Evolutionary conservation across 2,329 filamentous ascomycete species (phyloP).

Genomic region (Lojkania enalia): DNA sequence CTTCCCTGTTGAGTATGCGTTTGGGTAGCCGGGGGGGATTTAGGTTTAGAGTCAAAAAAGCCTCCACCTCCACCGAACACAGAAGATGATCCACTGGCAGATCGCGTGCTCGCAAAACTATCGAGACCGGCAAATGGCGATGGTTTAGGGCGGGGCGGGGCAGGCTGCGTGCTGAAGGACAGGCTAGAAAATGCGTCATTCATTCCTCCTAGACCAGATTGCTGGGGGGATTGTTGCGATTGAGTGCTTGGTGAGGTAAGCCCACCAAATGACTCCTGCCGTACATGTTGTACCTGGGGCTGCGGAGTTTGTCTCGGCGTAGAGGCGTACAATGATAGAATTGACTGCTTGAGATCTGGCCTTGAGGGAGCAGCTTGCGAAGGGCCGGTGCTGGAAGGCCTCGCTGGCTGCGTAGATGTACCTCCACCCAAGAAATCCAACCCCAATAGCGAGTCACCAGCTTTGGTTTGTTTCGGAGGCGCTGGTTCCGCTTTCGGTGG

Average conservation of each 20-base stretch:
- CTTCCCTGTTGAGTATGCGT: slow-evolving; percentile 52
- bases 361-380: slow-evolving; percentile 69
- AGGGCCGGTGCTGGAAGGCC: slow-evolving; percentile 79
- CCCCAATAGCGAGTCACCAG: slow-evolving; percentile 82
- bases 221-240: slow-evolving; percentile 40
- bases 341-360: slow-evolving; percentile 95
- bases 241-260: slow-evolving; percentile 54
- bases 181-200: slow-evolving; percentile 79
- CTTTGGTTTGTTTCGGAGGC: slow-evolving; percentile 64
- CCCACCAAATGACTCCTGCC: slow-evolving; percentile 51
- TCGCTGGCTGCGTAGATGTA: slow-evolving; percentile 67
- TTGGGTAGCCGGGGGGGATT: slow-evolving; percentile 51
- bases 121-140: slow-evolving; percentile 67
- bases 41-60: slow-evolving; percentile 79
- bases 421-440: slow-evolving; percentile 87
- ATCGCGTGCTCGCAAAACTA: slow-evolving; percentile 53
- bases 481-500: slow-evolving; percentile 69
- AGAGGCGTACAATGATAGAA: slow-evolving; percentile 89
- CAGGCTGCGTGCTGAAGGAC: slow-evolving; percentile 58
- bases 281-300: slow-evolving; percentile 58
- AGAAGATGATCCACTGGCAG: slow-evolving; percentile 50
- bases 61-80: slow-evolving; percentile 68
- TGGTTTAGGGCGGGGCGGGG: slow-evolving; percentile 57
- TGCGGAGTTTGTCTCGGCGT: slow-evolving; percentile 74
- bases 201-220: slow-evolving; percentile 64